Percentiles rank a stretch among this genome's conserved stretches.
phyloP scores from a whole-genome alignment of 768 basidiomycete species.

The Calocybe gangraenosa region DNA sequence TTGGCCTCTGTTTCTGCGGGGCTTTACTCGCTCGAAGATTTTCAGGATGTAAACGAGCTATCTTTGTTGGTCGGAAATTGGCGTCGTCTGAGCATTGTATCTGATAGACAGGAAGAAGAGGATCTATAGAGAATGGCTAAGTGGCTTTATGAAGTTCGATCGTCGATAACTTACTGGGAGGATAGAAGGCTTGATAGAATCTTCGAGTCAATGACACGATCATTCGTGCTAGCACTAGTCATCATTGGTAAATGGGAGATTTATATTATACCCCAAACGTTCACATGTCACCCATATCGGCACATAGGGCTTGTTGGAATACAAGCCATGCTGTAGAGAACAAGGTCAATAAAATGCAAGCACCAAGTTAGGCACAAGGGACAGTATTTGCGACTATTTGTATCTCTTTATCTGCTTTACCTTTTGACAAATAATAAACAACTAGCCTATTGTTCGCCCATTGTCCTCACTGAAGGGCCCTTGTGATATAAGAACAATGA shows the following conservation, averaged over 20 bases:
- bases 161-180: not conserved
- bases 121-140: not conserved
- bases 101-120: not conserved
- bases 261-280: not conserved
- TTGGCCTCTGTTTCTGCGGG: too few relatives aligned
- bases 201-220: not conserved
- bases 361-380: not conserved
- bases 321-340: too few relatives aligned
- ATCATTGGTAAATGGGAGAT: not conserved
- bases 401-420: not conserved
- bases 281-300: too few relatives aligned
- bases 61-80: not conserved
- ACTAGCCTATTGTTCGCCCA: slow-evolving; percentile 1
- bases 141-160: not conserved
- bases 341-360: too few relatives aligned
- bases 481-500: slow-evolving; percentile 16
- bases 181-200: not conserved
- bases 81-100: not conserved
- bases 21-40: not conserved
- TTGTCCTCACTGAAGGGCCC: slow-evolving; percentile 11
- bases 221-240: not conserved
- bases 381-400: not conserved
- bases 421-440: not conserved
- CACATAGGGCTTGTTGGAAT: too few relatives aligned
- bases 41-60: not conserved